phyloP scores from a whole-genome alignment of 495 filamentous ascomycete species.

The Hypoxylon intermedium region DNA sequence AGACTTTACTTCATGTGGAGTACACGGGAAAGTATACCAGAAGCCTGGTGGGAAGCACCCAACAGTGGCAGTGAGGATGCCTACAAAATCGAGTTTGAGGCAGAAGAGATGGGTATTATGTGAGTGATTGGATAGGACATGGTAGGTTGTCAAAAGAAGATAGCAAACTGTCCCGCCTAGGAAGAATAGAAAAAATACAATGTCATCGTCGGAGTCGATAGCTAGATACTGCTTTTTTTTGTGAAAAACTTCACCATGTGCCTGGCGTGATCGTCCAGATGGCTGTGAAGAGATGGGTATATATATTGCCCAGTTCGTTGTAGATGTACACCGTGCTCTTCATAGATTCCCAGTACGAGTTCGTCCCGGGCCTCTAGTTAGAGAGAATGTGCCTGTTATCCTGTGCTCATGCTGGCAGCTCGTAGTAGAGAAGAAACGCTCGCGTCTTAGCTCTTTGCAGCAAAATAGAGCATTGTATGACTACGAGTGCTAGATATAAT shows the following conservation, averaged over 20 bases:
- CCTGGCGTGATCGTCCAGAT: background rate
- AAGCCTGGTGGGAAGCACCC: background rate
- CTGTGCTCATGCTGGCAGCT: conserved; percentile 1
- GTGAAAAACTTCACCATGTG: background rate
- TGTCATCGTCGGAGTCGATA: background rate
- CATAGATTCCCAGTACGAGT: background rate
- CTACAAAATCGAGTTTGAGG: background rate
- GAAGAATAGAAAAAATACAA: background rate
- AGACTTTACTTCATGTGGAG: background rate
- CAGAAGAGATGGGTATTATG: background rate
- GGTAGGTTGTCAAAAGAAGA: background rate
- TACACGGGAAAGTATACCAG: background rate
- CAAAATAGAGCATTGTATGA: too few relatives aligned
- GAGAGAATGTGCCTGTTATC: background rate
- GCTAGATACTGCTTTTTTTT: background rate
- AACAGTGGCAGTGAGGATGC: background rate
- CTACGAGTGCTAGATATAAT: too few relatives aligned
- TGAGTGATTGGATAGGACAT: background rate
- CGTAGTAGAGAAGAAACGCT: background rate
- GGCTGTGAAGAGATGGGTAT: background rate
- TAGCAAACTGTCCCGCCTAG: background rate
- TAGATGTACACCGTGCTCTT: background rate
- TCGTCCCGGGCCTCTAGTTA: background rate
- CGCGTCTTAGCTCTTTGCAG: background rate
- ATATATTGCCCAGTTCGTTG: background rate